Base-by-base conservation (phyloP, 2,329 filamentous ascomycete species). In the Pyrenophora teres region DNA sequence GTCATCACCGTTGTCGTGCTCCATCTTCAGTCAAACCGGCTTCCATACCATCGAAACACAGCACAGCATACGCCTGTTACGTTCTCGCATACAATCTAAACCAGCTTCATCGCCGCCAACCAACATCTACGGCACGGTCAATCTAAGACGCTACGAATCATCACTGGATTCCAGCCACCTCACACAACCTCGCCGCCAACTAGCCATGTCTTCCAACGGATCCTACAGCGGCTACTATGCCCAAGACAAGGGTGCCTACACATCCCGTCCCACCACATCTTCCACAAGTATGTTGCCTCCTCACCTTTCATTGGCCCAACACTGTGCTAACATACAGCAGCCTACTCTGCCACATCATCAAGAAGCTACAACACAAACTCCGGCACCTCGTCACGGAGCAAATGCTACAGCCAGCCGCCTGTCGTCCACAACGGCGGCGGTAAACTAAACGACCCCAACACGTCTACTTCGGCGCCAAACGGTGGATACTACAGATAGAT, bases 341-440 rank as follows among this genome's bases (percentile, higher is more conserved):
- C 54, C 50, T 58, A 57, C 54, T 54, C 60, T 25, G 43, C 50
- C 30, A 37, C 62, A 1, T 63, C 63, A 10, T 63, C 65, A 4
- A 59, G 60, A 25, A 65, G 61, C 50, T 49, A 62, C 32, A 69
- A 67, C 48, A 60, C 67, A 43, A 58, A 67, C 40, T 59, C 63
- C 38, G 23, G 23, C 23, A 58, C 61, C 3, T 67, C 65, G 25
- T 62, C 60, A 9, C 62, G 65, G 19, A 54, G 52, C 54, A 45
- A 59, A 40, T 46, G 62, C 21, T 71, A 68, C 54, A 65, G 57
- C 59, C 70, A 72, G 38, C 68, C 67, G 4, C 56, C 54, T 4
- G 55, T 68, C 18, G 54, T 71, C 27, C 61, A 67, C 60, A 70
- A 68, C 32, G 65, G 64, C 1, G 69, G 69, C 10, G 69, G 69